Evolutionary conservation across 192 early-diverging fungal species (phyloP).

Genomic region (Entomortierella beljakovae): DNA sequence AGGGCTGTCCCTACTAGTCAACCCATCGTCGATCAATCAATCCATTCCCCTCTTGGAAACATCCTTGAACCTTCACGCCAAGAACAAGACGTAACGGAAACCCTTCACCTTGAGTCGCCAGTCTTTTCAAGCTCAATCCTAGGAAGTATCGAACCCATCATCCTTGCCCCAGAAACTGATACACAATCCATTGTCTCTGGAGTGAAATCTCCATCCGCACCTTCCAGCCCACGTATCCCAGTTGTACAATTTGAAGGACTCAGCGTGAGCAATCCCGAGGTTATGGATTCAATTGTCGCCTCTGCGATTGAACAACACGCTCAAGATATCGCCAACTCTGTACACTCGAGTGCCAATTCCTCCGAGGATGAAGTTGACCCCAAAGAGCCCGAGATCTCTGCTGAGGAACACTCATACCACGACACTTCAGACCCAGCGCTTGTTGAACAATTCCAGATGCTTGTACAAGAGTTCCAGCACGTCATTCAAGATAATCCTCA

Average conservation of each 20-base stretch:
- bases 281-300: conserved; percentile 49
- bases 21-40: conserved; percentile 1
- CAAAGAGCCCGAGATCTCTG: conserved; percentile 15
- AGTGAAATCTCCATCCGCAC: background rate
- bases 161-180: background rate
- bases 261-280: conserved; percentile 31
- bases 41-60: conserved; percentile 6
- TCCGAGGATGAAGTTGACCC: conserved; percentile 26
- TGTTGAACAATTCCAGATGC: conserved; percentile 45
- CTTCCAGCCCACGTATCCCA: conserved; percentile 33
- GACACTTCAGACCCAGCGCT: conserved; percentile 12
- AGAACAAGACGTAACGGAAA: conserved; percentile 39
- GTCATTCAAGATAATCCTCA: conserved; percentile 53
- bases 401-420: background rate
- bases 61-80: conserved; percentile 9
- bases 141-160: background rate
- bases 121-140: conserved; percentile 22
- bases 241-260: conserved; percentile 42
- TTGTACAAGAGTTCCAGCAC: conserved; percentile 47
- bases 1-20: background rate
- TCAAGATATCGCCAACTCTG: conserved; percentile 18
- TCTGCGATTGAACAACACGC: conserved; percentile 54
- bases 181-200: background rate
- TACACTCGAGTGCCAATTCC: conserved; percentile 3
- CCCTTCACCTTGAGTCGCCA: conserved; percentile 12